These are phyloP conservation scores for Candida methanosorbosa DNA, from an alignment of 805 yeast species.

Conservation along the genomic window DNA sequence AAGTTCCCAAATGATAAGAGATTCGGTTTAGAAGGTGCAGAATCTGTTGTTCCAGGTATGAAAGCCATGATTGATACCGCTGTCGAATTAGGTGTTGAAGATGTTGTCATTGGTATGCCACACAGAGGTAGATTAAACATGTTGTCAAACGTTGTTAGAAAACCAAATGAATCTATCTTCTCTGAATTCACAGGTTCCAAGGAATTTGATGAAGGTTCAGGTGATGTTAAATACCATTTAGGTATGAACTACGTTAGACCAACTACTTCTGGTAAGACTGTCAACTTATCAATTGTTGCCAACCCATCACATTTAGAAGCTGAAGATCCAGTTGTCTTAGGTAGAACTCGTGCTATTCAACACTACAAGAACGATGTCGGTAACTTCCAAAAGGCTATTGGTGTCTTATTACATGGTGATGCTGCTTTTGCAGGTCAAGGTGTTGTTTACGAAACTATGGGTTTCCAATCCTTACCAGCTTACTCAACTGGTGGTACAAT, in stretches of 20 bases:
- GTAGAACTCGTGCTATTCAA: constrained; percentile 94
- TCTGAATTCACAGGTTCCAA: constrained; percentile 91
- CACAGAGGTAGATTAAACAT: constrained; percentile 98
- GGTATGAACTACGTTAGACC: constrained; percentile 99
- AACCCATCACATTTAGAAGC: constrained; percentile 99
- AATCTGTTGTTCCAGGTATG: constrained; percentile 93
- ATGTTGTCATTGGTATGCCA: constrained; percentile 98
- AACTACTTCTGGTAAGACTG: constrained; percentile 95
- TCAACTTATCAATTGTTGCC: constrained; percentile 92
- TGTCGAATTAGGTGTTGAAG: constrained; percentile 89
- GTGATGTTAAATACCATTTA: constrained; percentile 97
- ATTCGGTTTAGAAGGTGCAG: constrained; percentile 98
- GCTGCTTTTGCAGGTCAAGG: constrained; percentile 99
- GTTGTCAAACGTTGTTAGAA: constrained; percentile 96
- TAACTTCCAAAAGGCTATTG: constrained; percentile 76
- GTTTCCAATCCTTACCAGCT: constrained; percentile 85
- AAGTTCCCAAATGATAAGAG: constrained; percentile 98
- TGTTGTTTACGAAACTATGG: constrained; percentile 98
- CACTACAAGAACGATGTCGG: constrained; percentile 86
- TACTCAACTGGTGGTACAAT: constrained; percentile 98
- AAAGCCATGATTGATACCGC: constrained; percentile 91
- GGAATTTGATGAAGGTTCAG: constrained; percentile 91
- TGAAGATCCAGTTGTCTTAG: constrained; percentile 97
- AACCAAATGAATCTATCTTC: constrained; percentile 96
- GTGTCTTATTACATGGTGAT: constrained; percentile 95